These are phyloP conservation scores for Hanseniaspora clermontiae DNA, from an alignment of 805 yeast species.

Conservation along the genomic window DNA sequence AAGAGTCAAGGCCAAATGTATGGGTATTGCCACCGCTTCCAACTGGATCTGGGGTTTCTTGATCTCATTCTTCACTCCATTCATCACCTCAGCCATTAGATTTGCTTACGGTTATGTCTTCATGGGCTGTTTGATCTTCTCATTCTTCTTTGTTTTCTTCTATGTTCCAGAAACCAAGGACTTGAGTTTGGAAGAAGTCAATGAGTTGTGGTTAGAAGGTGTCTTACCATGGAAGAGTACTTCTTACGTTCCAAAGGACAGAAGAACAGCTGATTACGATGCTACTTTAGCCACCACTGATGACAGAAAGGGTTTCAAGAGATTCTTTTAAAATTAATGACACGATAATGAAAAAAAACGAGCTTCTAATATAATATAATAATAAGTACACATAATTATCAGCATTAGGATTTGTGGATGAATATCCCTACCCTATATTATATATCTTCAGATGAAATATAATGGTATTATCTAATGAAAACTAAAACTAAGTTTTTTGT, in stretches of 20 bases:
- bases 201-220: conserved; percentile 40
- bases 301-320: conserved; percentile 24
- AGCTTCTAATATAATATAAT: background rate
- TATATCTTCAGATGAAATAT: no score
- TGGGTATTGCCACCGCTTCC: conserved; percentile 44
- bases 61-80: conserved; percentile 63
- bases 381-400: no score
- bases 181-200: conserved; percentile 69
- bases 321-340: conserved; percentile 9
- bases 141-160: conserved; percentile 57
- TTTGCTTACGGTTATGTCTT: conserved; percentile 60
- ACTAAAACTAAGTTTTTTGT: no score
- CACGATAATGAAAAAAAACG: no score
- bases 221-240: conserved; percentile 37
- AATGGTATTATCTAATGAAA: no score
- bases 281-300: conserved; percentile 22
- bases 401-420: no score
- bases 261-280: conserved; percentile 25
- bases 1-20: conserved; percentile 46
- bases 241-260: conserved; percentile 39
- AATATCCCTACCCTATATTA: no score
- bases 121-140: conserved; percentile 46
- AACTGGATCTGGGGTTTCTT: conserved; percentile 56
- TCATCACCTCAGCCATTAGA: conserved; percentile 50
- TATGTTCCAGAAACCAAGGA: conserved; percentile 71